Evolutionary conservation across 2,329 filamentous ascomycete genomes (phyloP).

Genomic region (Cylindrodendrum hubeiense): DNA sequence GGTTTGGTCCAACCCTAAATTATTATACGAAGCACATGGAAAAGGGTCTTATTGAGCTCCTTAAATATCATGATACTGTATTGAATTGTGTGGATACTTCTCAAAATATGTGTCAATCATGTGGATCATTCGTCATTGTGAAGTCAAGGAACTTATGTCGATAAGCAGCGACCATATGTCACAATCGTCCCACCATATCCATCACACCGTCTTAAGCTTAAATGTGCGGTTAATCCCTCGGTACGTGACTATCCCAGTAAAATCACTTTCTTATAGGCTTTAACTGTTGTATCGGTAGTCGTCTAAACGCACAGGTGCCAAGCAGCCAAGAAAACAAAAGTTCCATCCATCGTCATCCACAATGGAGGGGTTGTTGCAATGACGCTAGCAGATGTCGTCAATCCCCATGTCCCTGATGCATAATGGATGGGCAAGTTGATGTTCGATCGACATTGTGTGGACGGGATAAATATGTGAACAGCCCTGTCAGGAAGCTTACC

Average conservation of each 20-base stretch:
- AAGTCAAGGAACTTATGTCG: too few relatives aligned
- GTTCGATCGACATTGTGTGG: neutral
- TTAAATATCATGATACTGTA: too few relatives aligned
- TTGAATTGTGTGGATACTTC: too few relatives aligned
- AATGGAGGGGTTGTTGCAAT: neutral
- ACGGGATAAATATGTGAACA: neutral
- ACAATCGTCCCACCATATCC: too few relatives aligned
- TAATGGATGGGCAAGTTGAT: neutral
- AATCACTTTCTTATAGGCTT: too few relatives aligned
- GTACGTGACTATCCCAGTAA: too few relatives aligned
- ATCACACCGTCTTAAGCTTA: neutral
- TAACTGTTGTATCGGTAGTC: neutral
- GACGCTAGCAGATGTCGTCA: neutral
- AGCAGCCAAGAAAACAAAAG: constrained; percentile 19
- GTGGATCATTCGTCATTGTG: too few relatives aligned
- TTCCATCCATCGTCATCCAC: constrained; percentile 4
- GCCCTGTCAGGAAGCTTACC: neutral
- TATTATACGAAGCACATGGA: too few relatives aligned
- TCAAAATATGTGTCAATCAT: too few relatives aligned
- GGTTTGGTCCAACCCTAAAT: too few relatives aligned
- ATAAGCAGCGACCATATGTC: too few relatives aligned
- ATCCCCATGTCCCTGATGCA: neutral
- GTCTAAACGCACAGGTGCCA: neutral
- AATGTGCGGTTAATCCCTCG: neutral
- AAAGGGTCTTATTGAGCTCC: too few relatives aligned